A percentile compares a stretch with the other conserved stretches of the same genome.
phyloP scores from a whole-genome alignment of 2,329 filamentous ascomycete species.

The Colletotrichum siamense region DNA sequence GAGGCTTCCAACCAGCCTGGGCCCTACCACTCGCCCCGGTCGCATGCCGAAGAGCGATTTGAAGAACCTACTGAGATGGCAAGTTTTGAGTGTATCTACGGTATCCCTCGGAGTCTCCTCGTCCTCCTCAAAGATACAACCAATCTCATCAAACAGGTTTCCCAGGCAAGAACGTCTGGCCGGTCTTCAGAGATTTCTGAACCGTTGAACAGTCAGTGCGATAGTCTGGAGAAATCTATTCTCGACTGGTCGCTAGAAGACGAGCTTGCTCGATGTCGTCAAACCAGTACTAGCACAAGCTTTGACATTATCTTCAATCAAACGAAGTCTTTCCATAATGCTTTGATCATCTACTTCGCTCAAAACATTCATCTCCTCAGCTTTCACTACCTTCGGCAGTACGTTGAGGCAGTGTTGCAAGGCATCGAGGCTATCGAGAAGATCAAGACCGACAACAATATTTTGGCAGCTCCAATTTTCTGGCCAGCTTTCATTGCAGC shows the following conservation, averaged over 20 bases:
- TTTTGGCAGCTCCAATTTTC: constrained; percentile 26
- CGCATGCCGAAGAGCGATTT: neutral
- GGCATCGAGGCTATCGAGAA: constrained; percentile 26
- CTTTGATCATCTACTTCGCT: constrained; percentile 30
- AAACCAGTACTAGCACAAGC: neutral
- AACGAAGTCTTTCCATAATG: constrained; percentile 28
- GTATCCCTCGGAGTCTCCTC: constrained; percentile 20
- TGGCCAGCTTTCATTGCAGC: constrained; percentile 30
- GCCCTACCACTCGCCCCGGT: neutral
- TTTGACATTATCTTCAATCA: constrained; percentile 17
- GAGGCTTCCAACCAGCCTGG: neutral
- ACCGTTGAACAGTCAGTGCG: neutral
- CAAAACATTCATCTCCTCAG: constrained; percentile 23
- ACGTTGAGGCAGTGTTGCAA: constrained; percentile 23
- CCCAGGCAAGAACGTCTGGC: neutral
- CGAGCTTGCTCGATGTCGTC: neutral
- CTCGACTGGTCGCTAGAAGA: constrained; percentile 15
- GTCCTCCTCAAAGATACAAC: constrained; percentile 5
- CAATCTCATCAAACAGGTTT: constrained; percentile 1
- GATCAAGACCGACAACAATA: constrained; percentile 23
- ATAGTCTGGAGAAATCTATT: constrained; percentile 11
- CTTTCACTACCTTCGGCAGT: constrained; percentile 22
- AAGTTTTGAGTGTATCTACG: constrained; percentile 24
- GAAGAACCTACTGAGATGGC: neutral
- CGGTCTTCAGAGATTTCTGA: neutral